Evolutionary conservation across 495 filamentous ascomycete species (phyloP), one percentile per base, ranked within the genome.

Genomic region (Endocarpon pusillum): DNA sequence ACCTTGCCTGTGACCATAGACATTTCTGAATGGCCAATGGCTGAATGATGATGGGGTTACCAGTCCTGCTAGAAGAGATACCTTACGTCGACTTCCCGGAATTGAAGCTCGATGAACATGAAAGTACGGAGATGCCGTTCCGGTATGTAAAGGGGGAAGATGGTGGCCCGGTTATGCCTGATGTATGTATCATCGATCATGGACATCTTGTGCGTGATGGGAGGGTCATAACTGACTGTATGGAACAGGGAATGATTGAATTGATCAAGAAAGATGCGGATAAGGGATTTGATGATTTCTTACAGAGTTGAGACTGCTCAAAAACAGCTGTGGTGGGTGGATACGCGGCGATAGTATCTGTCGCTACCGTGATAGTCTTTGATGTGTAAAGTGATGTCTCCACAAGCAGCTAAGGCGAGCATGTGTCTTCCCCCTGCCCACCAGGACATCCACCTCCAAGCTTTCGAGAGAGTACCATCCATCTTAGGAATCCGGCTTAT

Each of bases 91-190:
- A 96, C 46, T 71, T 80, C 48, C 89, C 89, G 0, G 87, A 96
- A 46, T 62, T 97, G 43, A 69, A 71, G 39, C 74, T 96, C 51
- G 84, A 78, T 55, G 76, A 87, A 49, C 73, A 93, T 49, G 89
- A 97, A 52, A 82, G 79, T 44, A 91, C 82, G 1, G 66, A 91
- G 51, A 97, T 97, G 89, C 89, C 89, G 0, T 97, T 96, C 55
- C 80, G 87, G 34, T 97, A 97, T 51, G 83, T 97, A 16, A 78
- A 68, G 47, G 75, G 63, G 30, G 54, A 64, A 4, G 61, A 82
- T 37, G 84, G 78, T 16, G 60, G 77, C 43, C 81, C 82, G 5
- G 69, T 92, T 21, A 94, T 97, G 86, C 89, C 89, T 20, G 62
- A 77, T 58, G 87, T 89, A 58, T 52, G 70, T 20, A n/a, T n/a